A percentile compares a stretch with the other conserved stretches of the same genome.
These are phyloP conservation scores for Psilocybe cubensis DNA, from an alignment of 768 basidiomycete species.

Conservation along the genomic window DNA sequence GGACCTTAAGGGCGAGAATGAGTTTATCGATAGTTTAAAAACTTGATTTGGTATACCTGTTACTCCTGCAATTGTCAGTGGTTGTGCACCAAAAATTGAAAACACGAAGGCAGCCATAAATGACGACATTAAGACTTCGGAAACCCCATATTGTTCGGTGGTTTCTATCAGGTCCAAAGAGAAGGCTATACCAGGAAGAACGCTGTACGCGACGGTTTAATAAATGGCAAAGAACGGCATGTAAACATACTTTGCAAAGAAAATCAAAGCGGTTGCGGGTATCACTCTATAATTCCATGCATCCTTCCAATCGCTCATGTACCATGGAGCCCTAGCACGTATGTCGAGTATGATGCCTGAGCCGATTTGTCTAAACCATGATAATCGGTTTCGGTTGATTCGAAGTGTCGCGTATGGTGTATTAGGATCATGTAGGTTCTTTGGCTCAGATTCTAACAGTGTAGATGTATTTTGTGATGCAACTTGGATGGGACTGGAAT, in stretches of 20 bases:
- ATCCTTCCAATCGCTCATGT: constrained; percentile 86
- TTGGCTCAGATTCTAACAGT: constrained; percentile 2
- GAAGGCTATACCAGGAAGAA: constrained; percentile 92
- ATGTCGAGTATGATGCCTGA: constrained; percentile 76
- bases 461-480: constrained; percentile 7
- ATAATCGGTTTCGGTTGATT: constrained; percentile 13
- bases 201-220: constrained; percentile 38
- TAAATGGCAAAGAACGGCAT: background rate
- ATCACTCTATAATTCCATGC: constrained; percentile 92
- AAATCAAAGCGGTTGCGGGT: constrained; percentile 84
- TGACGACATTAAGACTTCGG: constrained; percentile 81
- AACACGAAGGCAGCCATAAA: constrained; percentile 93
- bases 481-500: background rate
- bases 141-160: constrained; percentile 85
- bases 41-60: constrained; percentile 52
- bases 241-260: constrained; percentile 74
- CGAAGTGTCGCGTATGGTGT: constrained; percentile 16
- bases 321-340: constrained; percentile 74
- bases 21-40: background rate
- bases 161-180: constrained; percentile 92
- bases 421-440: constrained; percentile 12
- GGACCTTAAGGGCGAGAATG: constrained; percentile 56
- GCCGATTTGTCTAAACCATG: constrained; percentile 42
- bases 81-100: constrained; percentile 87
- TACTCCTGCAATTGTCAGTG: constrained; percentile 90